Conservation (phyloP, 2,329 filamentous ascomycete species). For the Periglandula ipomoeae region DNA sequence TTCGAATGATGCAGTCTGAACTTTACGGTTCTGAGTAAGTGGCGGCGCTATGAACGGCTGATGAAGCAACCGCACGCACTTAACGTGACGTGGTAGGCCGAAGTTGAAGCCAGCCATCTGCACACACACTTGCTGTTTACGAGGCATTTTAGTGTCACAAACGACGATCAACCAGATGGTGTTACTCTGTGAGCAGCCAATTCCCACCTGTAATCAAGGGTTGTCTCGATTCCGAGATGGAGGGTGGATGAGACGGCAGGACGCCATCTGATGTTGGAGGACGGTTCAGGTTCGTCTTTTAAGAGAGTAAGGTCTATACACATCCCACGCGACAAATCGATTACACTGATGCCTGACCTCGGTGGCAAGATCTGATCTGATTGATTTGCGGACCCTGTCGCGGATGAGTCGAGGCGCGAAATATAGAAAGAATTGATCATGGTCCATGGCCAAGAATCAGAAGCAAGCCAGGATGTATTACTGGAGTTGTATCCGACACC, state of each 20-base stretch:
- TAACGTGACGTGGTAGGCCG: neutral
- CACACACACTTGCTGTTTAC: neutral
- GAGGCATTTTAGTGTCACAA: neutral
- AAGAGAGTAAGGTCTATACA: no score
- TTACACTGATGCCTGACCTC: no score
- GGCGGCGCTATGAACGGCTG: neutral
- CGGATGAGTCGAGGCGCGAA: no score
- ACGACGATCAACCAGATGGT: no score
- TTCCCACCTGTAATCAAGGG: neutral
- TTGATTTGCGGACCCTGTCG: no score
- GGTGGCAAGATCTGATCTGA: no score
- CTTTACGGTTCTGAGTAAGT: neutral
- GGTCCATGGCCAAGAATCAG: no score
- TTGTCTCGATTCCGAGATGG: slow-evolving; percentile 2
- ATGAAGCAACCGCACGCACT: neutral
- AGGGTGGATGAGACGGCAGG: slow-evolving; percentile 1
- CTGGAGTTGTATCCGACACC: no score
- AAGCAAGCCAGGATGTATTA: no score
- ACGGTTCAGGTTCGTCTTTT: no score
- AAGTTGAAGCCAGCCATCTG: neutral
- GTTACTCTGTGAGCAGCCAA: neutral
- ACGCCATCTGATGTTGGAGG: neutral
- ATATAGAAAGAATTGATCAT: no score
- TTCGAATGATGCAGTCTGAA: neutral
- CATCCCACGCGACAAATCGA: no score